Base-by-base conservation (phyloP, 169 alveolate species). In the Plasmodium ovale region DNA sequence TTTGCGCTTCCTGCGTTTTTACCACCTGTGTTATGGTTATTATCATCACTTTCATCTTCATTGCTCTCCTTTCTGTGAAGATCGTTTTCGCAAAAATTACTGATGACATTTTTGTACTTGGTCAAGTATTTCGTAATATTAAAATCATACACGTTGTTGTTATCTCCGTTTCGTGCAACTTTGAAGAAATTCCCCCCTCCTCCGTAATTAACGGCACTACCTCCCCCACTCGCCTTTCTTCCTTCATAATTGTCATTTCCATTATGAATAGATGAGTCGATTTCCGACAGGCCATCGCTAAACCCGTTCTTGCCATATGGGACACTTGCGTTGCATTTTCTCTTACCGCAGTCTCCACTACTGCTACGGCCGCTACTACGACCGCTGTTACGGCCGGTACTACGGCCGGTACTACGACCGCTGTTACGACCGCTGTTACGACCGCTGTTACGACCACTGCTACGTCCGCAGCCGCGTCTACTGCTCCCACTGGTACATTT, bases 121-220 rank as follows among this genome's bases (percentile, higher is more conserved):
- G 44, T 77, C 71, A 77, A 62, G 62, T 77, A 77, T 77, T 77
- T 77, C 0, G 54, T 67, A 39, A 77, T 77, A 35, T 77, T 62
- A 51, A 77, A 44, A 44, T 77, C 72, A 7, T 77, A 42, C 51
- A 47, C 14, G 6, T 62, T 60, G 0, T 29, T 53, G 29, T 62
- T 67, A 0, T 67, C 33, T 6, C 29, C 5, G 19, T 62, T 37
- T 53, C 35, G 25, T 47, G 6, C 16, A 47, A 21, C 16, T 14
- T 47, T 47, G 1, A 21, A 2, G 16, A 14, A 47, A 47, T 47
- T 47, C 12, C 16, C 1, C 16, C 12, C n/a, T 44, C n/a, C 16
- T 47, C 25, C 12, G 25, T 47, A 14, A 21, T 6, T 21, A 14
- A 47, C 12, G 16, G 4, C 3, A 47, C 7, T 47, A 14, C 2